A percentile compares a stretch with the other conserved stretches of the same genome.
phyloP scores from a whole-genome alignment of 2,329 filamentous ascomycete species.

The Xylariaceae sp. region DNA sequence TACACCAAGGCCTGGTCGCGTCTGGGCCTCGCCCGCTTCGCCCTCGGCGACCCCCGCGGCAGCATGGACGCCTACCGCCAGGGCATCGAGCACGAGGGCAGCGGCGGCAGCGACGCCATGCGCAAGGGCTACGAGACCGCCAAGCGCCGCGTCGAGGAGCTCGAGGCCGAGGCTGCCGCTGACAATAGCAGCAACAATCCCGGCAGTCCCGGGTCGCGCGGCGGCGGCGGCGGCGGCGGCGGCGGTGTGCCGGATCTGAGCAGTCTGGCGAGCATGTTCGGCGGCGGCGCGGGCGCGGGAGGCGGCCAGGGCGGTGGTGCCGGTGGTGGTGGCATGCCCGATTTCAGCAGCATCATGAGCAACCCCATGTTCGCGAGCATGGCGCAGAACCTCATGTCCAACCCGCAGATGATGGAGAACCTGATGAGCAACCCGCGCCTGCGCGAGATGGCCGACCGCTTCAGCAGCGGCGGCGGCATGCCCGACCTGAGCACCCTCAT shows the following conservation, averaged over 20 bases:
- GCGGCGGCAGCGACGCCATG: conserved; percentile 94
- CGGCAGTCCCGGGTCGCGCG: conserved; percentile 49
- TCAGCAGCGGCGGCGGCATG: conserved; percentile 80
- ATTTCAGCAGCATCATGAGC: conserved; percentile 84
- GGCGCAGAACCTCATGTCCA: conserved; percentile 97
- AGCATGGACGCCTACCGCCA: conserved; percentile 93
- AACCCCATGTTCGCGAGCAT: conserved; percentile 98
- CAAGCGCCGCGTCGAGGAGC: conserved; percentile 82
- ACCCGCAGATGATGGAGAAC: conserved; percentile 88
- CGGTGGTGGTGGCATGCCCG: conserved; percentile 80
- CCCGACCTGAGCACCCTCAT: conserved; percentile 85
- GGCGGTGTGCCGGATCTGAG: conserved; percentile 68
- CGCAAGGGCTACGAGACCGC: conserved; percentile 96
- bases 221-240: conserved; percentile 52
- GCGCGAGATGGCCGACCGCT: conserved; percentile 82
- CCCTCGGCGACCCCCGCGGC: conserved; percentile 85
- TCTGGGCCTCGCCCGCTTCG: conserved; percentile 87
- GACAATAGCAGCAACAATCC: no score
- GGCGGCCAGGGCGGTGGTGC: conserved; percentile 61
- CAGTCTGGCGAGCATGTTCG: conserved; percentile 73
- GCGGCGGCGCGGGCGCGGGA: conserved; percentile 49
- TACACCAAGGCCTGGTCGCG: conserved; percentile 98
- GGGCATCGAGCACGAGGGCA: conserved; percentile 93
- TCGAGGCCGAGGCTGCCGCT: conserved; percentile 57
- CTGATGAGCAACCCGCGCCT: conserved; percentile 93